A percentile compares a stretch with the other conserved stretches of the same genome.
Evolutionary conservation across 805 yeast species (phyloP).

Genomic region (Tetrapisispora fleetii): DNA sequence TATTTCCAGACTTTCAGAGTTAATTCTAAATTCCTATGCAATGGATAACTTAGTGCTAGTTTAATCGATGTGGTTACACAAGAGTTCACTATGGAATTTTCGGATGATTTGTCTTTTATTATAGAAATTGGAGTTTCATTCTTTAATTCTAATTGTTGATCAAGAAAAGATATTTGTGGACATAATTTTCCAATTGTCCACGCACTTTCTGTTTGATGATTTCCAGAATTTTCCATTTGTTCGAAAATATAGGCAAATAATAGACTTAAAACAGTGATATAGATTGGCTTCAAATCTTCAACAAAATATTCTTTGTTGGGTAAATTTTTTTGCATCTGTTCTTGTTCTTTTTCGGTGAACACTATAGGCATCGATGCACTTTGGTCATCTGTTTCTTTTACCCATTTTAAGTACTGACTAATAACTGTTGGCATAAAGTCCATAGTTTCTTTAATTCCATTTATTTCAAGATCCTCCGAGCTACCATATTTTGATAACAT

Average conservation of each 20-base stretch:
- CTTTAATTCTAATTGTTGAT: slow-evolving; percentile 39
- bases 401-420: slow-evolving; percentile 39
- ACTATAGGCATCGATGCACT: slow-evolving; percentile 34
- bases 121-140: slow-evolving; percentile 6
- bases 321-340: slow-evolving; percentile 49
- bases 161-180: slow-evolving; percentile 71
- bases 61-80: slow-evolving; percentile 53
- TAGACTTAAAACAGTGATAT: slow-evolving; percentile 54
- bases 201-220: slow-evolving; percentile 72
- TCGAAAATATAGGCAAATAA: slow-evolving; percentile 72
- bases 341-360: slow-evolving; percentile 53
- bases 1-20: slow-evolving; percentile 63
- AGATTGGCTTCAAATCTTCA: slow-evolving; percentile 37
- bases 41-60: slow-evolving; percentile 70
- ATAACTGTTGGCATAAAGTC: slow-evolving; percentile 45
- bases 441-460: slow-evolving; percentile 36
- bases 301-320: slow-evolving; percentile 56
- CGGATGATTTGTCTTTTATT: slow-evolving; percentile 2
- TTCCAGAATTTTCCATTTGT: slow-evolving; percentile 60
- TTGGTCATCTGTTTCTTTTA: slow-evolving; percentile 27
- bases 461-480: slow-evolving; percentile 41
- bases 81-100: slow-evolving; percentile 34
- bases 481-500: slow-evolving; percentile 47
- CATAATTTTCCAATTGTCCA: slow-evolving; percentile 87
- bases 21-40: slow-evolving; percentile 62